Evolutionary conservation across 306 rosid genomes (phyloP).

Genomic region (Fragaria iinumae): DNA sequence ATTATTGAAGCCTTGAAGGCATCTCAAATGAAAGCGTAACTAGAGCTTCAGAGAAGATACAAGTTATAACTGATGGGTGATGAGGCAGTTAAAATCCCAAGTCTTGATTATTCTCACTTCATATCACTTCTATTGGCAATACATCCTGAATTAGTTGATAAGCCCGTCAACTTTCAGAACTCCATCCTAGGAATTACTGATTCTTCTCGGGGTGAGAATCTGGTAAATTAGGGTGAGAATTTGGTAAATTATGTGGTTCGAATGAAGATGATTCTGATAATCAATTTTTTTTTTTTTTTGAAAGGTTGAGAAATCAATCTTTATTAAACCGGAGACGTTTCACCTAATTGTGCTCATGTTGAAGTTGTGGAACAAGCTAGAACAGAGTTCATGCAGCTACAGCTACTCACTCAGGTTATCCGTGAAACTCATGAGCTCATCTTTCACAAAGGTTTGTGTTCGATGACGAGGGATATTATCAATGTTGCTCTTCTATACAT

Average conservation of each 20-base stretch:
- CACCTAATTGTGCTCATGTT: constrained; percentile 65
- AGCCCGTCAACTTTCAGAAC: constrained; percentile 69
- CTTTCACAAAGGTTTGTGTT: constrained; percentile 74
- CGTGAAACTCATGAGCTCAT: constrained; percentile 60
- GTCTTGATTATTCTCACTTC: constrained; percentile 85
- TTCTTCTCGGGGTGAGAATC: constrained; percentile 37
- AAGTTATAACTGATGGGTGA: constrained; percentile 66
- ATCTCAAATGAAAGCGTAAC: constrained; percentile 54
- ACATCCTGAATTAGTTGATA: constrained; percentile 78
- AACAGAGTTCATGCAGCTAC: constrained; percentile 60
- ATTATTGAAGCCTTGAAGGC: constrained; percentile 52
- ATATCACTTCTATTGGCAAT: constrained; percentile 93
- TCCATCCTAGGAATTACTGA: constrained; percentile 53
- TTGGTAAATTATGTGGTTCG: constrained; percentile 32
- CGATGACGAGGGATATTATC: constrained; percentile 75
- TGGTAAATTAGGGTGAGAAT: constrained; percentile 35
- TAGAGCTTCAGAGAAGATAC: too few relatives aligned
- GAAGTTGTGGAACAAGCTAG: too few relatives aligned
- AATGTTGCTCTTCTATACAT: constrained; percentile 72
- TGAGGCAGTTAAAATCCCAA: constrained; percentile 65
- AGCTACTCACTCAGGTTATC: constrained; percentile 43
- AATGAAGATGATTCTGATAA: constrained; percentile 41
- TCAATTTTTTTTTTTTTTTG: neutral
- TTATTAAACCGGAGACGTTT: constrained; percentile 83
- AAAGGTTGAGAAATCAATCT: constrained; percentile 30